These are phyloP conservation scores for Fusarium sp. DNA, from an alignment of 2,329 filamentous ascomycete species.

Conservation along the genomic window DNA sequence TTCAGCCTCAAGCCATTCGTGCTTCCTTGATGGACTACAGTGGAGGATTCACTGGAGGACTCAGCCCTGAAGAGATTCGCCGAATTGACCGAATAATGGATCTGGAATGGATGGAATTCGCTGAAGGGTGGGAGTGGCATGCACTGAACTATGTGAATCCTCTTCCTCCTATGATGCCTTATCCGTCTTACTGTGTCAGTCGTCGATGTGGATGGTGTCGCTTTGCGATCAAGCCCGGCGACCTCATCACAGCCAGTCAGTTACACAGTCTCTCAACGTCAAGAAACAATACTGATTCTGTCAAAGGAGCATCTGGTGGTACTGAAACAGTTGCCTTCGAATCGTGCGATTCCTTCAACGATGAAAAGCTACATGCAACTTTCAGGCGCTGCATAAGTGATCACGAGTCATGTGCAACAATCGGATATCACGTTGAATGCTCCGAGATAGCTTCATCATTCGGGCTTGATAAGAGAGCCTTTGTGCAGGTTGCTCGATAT, in stretches of 20 bases:
- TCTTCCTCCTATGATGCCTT: constrained; percentile 2
- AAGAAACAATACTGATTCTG: neutral
- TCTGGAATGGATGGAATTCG: constrained; percentile 15
- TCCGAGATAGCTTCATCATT: constrained; percentile 2
- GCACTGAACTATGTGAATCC: neutral
- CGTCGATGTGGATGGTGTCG: constrained; percentile 28
- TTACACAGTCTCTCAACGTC: neutral
- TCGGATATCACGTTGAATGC: constrained; percentile 19
- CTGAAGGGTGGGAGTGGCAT: constrained; percentile 15
- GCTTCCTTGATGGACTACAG: neutral
- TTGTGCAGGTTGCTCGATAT: constrained; percentile 1
- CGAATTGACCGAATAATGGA: constrained; percentile 15
- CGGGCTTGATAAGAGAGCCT: neutral
- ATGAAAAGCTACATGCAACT: constrained; percentile 1
- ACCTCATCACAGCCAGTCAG: constrained; percentile 13
- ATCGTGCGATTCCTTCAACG: neutral
- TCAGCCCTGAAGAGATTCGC: constrained; percentile 1
- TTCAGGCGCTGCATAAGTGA: constrained; percentile 15
- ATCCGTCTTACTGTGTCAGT: constrained; percentile 22
- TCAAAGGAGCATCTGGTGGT: constrained; percentile 6
- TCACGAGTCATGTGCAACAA: constrained; percentile 14
- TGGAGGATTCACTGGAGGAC: constrained; percentile 13
- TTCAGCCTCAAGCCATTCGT: neutral
- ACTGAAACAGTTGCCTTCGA: constrained; percentile 5
- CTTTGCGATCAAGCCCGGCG: constrained; percentile 12